Conservation (phyloP, 345 rosid species). For the Hirschfeldia incana region DNA sequence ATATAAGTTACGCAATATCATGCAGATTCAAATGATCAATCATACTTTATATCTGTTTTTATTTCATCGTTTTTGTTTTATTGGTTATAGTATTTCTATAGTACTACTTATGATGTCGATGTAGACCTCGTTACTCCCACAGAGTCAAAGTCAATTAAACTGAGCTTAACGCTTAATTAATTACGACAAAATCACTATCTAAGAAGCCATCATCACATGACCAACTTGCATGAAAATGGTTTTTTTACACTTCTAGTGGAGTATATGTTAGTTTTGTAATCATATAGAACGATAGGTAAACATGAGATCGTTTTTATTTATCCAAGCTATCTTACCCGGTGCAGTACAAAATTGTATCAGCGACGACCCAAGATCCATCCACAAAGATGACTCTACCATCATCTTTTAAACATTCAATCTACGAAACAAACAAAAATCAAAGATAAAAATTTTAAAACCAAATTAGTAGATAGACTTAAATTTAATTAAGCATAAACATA, state of each 20-base stretch:
- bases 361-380: conserved; percentile 61
- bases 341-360: conserved; percentile 81
- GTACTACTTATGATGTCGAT: conserved; percentile 15
- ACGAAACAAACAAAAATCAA: conserved; percentile 10
- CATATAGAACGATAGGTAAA: neutral
- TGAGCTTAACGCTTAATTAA: neutral
- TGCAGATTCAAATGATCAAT: conserved; percentile 15
- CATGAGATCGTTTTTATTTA: neutral
- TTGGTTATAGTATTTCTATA: neutral
- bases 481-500: neutral
- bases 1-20: conserved; percentile 4
- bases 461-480: neutral
- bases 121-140: conserved; percentile 24
- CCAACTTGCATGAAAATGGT: neutral
- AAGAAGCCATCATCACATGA: neutral
- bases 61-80: neutral
- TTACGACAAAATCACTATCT: neutral
- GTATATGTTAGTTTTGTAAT: neutral
- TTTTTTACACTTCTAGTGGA: neutral
- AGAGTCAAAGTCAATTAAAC: conserved; percentile 7
- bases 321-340: conserved; percentile 66
- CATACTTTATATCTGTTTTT: neutral
- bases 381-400: conserved; percentile 67
- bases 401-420: conserved; percentile 66
- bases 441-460: neutral